Conservation (phyloP, 805 yeast species). For the Jamesozyma gamospora region DNA sequence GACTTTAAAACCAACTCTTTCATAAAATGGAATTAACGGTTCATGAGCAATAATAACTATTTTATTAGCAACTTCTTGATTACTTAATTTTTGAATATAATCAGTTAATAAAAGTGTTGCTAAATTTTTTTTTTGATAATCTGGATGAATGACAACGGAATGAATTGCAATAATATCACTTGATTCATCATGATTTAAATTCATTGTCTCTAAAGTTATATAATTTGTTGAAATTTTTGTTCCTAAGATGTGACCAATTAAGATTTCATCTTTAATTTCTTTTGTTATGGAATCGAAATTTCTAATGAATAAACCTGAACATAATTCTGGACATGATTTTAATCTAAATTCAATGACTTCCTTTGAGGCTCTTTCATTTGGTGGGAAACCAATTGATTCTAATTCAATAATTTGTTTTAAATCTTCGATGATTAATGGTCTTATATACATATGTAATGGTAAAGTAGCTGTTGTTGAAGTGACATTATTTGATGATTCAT, state of each 20-base stretch:
- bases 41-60: slow-evolving; percentile 67
- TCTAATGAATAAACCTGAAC: slow-evolving; percentile 79
- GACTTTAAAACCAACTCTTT: slow-evolving; percentile 67
- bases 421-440: slow-evolving; percentile 77
- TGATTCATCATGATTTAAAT: slow-evolving; percentile 49
- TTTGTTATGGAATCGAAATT: slow-evolving; percentile 36
- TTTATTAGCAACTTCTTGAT: slow-evolving; percentile 75
- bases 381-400: slow-evolving; percentile 63
- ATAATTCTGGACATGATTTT: slow-evolving; percentile 76
- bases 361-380: slow-evolving; percentile 54
- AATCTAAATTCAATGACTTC: slow-evolving; percentile 63
- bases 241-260: slow-evolving; percentile 74
- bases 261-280: slow-evolving; percentile 40
- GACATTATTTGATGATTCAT: too few species aligned
- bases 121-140: slow-evolving; percentile 69
- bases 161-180: slow-evolving; percentile 74
- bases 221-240: slow-evolving; percentile 45
- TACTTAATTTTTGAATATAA: slow-evolving; percentile 79
- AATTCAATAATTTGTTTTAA: slow-evolving; percentile 47
- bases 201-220: slow-evolving; percentile 27
- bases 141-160: slow-evolving; percentile 66
- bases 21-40: slow-evolving; percentile 63
- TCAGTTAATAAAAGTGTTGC: slow-evolving; percentile 81
- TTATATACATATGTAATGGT: slow-evolving; percentile 54
- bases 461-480: slow-evolving; percentile 22